These are phyloP conservation scores for Prunus yedoensis DNA, from an alignment of 331 rosid species.

Conservation along the genomic window DNA sequence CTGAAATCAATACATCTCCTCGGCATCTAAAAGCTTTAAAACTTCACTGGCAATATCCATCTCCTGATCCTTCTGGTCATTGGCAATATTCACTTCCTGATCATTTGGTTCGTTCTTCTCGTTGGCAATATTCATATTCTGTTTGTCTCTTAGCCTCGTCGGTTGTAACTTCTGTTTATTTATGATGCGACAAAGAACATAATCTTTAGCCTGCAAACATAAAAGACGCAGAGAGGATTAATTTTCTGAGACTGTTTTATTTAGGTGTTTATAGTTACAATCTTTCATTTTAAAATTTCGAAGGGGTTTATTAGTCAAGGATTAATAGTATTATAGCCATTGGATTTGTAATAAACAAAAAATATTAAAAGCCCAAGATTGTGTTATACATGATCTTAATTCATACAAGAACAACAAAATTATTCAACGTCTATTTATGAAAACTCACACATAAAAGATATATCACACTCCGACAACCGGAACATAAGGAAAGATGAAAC, in stretches of 20 bases:
- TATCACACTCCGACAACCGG: too few species aligned
- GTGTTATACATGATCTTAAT: background rate
- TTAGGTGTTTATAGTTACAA: too few species aligned
- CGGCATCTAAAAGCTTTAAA: background rate
- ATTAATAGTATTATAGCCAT: too few species aligned
- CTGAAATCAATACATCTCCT: too few species aligned
- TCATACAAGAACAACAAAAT: background rate
- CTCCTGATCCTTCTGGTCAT: background rate
- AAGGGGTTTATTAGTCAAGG: too few species aligned
- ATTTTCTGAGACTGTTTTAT: too few species aligned
- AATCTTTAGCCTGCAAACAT: background rate
- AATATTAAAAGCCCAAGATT: too few species aligned
- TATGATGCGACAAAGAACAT: slow-evolving; percentile 3
- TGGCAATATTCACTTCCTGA: background rate
- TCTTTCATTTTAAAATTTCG: too few species aligned
- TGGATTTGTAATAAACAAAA: too few species aligned
- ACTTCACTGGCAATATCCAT: background rate
- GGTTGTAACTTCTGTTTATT: background rate
- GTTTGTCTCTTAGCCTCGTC: background rate
- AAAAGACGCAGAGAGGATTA: background rate
- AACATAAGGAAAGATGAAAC: background rate
- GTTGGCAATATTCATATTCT: background rate
- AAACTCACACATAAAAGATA: background rate
- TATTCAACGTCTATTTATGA: background rate
- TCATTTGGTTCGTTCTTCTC: background rate